A percentile compares a stretch with the other conserved stretches of the same genome.
Evolutionary conservation across 192 early-diverging fungal genomes (phyloP).

Genomic region (Geranomyces variabilis): DNA sequence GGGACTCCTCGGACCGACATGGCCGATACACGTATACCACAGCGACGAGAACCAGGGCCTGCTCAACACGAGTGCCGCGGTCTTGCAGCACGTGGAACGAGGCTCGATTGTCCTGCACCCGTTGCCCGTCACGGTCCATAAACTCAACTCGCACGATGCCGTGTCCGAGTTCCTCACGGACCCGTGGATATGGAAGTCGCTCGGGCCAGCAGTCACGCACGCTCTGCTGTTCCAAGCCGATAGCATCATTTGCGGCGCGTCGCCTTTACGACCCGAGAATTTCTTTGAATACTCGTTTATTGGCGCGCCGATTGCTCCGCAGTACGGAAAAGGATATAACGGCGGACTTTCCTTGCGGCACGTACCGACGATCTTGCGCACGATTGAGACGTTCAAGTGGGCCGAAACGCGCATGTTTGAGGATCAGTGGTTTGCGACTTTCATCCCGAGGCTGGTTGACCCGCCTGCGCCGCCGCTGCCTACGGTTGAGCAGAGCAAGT

Average conservation of each 20-base stretch:
- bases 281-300: constrained; percentile 4
- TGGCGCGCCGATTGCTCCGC: constrained; percentile 3
- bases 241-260: constrained; percentile 9
- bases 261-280: background rate
- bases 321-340: background rate
- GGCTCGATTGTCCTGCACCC: constrained; percentile 2
- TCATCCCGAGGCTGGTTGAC: background rate
- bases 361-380: constrained; percentile 1
- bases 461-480: constrained; percentile 5
- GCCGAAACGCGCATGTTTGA: background rate
- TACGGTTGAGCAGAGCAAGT: background rate
- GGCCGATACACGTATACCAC: constrained; percentile 26
- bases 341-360: constrained; percentile 7
- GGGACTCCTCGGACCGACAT: background rate
- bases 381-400: background rate
- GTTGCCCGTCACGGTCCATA: background rate
- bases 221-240: constrained; percentile 23
- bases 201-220: constrained; percentile 3
- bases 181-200: constrained; percentile 19
- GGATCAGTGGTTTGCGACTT: constrained; percentile 10
- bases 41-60: constrained; percentile 9
- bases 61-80: background rate
- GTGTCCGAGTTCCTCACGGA: constrained; percentile 18
- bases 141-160: background rate
- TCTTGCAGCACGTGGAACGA: background rate